Base-by-base conservation (phyloP, 129 eudicot genomes). In the Pulicaria dysenterica region DNA sequence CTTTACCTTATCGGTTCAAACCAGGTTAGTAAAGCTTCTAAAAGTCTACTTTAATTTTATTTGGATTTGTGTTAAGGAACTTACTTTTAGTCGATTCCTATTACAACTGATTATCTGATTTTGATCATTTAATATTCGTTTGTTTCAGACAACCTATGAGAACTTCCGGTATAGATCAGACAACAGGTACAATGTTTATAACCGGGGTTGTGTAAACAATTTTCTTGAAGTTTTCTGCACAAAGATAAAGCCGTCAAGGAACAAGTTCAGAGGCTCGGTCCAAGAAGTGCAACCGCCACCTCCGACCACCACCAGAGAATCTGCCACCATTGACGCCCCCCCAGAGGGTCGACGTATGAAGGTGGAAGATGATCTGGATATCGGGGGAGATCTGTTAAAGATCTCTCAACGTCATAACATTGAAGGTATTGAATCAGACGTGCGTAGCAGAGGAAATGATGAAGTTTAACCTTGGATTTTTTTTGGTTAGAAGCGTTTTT, bases 111-210 rank as follows among this genome's bases (percentile, higher is more conserved):
- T 58, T 16, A 38, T 39, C 12, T 1, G 3, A 9, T 5, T 39
- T 16, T 41, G 62, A 17, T 24, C 39, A 2, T 58, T 12, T 36
- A 58, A 58, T 31, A 45, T 15, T 15, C 55, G 14, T 41, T 16
- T 69, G 47, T 49, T 66, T 38, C 88, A 94, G 99, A 94, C 97
- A 3, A 94, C 99, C 11, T 94, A 90, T 15, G 99, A 94, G 72
- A 94, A 94, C 82, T 90, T 94, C 74, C 91, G 99, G 3, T 86
- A 90, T 76, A 84, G 94, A 84, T 77, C 93, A 14, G 97, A 90
- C 77, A 88, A 77, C 75, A 83, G 99, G 69, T 73, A 82, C 77
- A 90, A 84, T 37, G 86, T 88, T 7, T 88, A 90, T 36, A 75
- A 86, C 36, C 83, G 84, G 47, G 99, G 99, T 56, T 94, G 99